These are phyloP conservation scores for Fusarium verrucosum DNA, from an alignment of 2,329 filamentous ascomycete species.

Conservation along the genomic window DNA sequence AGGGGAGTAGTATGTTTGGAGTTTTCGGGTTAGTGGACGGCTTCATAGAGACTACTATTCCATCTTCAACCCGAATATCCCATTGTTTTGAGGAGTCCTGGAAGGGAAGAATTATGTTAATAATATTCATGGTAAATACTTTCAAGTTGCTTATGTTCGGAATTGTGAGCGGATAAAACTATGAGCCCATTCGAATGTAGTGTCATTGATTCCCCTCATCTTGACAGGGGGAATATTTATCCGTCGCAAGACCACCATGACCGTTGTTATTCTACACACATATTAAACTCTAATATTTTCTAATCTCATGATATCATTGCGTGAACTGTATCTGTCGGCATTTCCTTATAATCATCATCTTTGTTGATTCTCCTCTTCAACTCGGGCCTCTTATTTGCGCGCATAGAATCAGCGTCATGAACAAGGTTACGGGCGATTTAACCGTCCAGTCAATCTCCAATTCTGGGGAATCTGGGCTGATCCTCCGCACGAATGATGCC, in stretches of 20 bases:
- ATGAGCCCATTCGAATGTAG: neutral
- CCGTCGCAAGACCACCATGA: neutral
- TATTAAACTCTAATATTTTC: no score
- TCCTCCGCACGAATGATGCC: conserved; percentile 15
- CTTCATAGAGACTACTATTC: conserved; percentile 8
- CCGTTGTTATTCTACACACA: no score
- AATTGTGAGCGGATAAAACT: neutral
- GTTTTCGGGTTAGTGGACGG: neutral
- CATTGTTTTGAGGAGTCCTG: neutral
- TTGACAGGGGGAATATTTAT: neutral
- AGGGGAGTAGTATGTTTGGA: neutral
- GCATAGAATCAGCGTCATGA: conserved; percentile 7
- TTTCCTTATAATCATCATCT: neutral
- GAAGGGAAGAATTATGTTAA: neutral
- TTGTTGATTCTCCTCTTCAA: neutral
- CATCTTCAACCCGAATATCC: neutral
- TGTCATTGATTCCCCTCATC: conserved; percentile 12
- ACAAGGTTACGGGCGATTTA: neutral
- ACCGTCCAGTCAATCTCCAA: neutral
- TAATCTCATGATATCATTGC: neutral
- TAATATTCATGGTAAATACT: neutral
- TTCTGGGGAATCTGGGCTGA: neutral
- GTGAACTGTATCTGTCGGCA: neutral
- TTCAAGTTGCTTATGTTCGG: fast-evolving
- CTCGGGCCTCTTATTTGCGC: neutral